Evolutionary conservation across 1,284 basidiomycete species (phyloP), one percentile per base, ranked within the genome.

Genomic region (Ceratobasidium sp.): DNA sequence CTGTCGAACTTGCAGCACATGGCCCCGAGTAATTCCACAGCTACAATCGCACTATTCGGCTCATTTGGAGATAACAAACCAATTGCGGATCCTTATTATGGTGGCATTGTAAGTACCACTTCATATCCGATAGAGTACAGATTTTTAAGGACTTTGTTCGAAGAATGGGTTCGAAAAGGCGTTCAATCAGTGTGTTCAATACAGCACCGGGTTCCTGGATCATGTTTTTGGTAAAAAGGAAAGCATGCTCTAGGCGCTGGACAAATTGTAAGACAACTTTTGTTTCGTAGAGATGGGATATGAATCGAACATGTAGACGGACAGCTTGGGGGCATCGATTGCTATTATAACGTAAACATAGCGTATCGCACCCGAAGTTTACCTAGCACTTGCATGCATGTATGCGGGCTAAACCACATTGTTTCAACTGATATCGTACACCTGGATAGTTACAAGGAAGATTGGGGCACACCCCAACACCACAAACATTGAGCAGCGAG

Each of bases 191-290:
- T 93, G 92, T 79, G 85, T 88, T 35, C 81, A 81, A 65, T 86
- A 93, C 49, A 93, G 93, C 1, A 86, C 92, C 69, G 91, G 91
- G n/a, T 93, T 94, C 82, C 83, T 94, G 26, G 91, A 94, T 23
- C 69, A 73, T 15, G 58, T 73, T 4, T 73, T 73, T 39, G 69
- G 69, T 28, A 56, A 56, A 26, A 73, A 73, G 47, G 69, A 63
- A 45, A 45, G 31, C 26, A 26, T 49, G 37, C 56, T 35, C 15
- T 73, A 54, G 51, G 20, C 6, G 10, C 28, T 42, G 42, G 26
- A 42, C 33, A 33, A 60, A 23, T 28, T 28, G 11, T 11, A 8
- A 1, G 17, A 17, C 15, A 20, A 37, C 10, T 35, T 54, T 28
- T 37, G 35, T 31, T 54, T 4, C 23, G 28, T 54, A 49, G 53